Percentiles rank a stretch among this genome's conserved stretches.
These are phyloP conservation scores for Cryptosporidium sp. DNA, from an alignment of 169 alveolate species.

Conservation along the genomic window DNA sequence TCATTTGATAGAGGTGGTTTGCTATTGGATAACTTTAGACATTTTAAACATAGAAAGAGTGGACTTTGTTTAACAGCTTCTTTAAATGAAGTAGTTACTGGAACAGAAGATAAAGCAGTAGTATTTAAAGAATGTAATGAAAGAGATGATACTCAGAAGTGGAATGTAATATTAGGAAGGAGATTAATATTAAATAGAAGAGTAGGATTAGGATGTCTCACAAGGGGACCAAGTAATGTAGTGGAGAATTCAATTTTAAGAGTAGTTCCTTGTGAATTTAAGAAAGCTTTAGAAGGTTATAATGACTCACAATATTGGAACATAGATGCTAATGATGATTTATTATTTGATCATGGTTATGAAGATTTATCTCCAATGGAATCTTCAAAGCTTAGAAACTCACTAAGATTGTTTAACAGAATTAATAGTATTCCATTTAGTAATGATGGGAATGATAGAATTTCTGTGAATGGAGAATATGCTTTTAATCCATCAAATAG, in stretches of 20 bases:
- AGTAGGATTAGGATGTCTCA: slow-evolving; percentile 41
- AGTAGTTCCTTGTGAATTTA: slow-evolving; percentile 52
- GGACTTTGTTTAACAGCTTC: slow-evolving; percentile 71
- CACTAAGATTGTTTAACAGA: slow-evolving; percentile 25
- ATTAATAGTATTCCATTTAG: not conserved
- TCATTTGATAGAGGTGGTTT: slow-evolving; percentile 68
- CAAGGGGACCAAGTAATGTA: slow-evolving; percentile 68
- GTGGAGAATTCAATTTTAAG: slow-evolving; percentile 54
- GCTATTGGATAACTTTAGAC: slow-evolving; percentile 53
- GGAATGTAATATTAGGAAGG: slow-evolving; percentile 58
- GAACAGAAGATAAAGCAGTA: slow-evolving; percentile 57
- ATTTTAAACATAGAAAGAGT: slow-evolving; percentile 38
- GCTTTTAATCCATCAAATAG: slow-evolving; percentile 53
- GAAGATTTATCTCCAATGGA: slow-evolving; percentile 15
- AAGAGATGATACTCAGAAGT: slow-evolving; percentile 29
- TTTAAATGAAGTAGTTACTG: slow-evolving; percentile 60
- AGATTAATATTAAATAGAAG: slow-evolving; percentile 40
- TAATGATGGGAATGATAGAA: slow-evolving; percentile 48
- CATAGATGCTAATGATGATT: slow-evolving; percentile 24
- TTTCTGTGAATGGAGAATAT: slow-evolving; percentile 20
- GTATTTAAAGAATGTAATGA: slow-evolving; percentile 36
- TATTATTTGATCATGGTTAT: slow-evolving; percentile 26
- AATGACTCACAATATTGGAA: slow-evolving; percentile 64
- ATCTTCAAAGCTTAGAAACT: slow-evolving; percentile 28
- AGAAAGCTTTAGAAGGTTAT: slow-evolving; percentile 31